Evolutionary conservation across 331 rosid genomes (phyloP).

Genomic region (Dryas integrifolia): DNA sequence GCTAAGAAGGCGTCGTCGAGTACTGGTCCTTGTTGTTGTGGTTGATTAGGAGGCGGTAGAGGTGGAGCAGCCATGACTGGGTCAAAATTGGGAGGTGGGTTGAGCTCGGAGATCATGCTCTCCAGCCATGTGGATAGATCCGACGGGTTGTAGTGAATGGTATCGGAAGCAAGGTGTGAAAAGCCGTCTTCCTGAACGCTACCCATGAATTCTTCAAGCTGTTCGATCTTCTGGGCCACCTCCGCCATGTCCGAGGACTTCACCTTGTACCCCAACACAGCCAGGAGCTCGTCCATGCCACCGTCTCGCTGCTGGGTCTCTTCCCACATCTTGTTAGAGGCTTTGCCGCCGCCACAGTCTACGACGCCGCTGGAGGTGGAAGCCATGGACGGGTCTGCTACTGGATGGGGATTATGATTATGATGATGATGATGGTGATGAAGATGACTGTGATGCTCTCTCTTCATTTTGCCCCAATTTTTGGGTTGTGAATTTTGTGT

Average conservation of each 20-base stretch:
- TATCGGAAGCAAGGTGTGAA: conserved; percentile 53
- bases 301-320: conserved; percentile 41
- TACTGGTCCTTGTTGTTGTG: background rate
- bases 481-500: background rate
- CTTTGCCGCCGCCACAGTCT: conserved; percentile 28
- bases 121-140: conserved; percentile 75
- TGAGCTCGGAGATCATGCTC: conserved; percentile 57
- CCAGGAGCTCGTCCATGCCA: conserved; percentile 81
- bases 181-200: conserved; percentile 47
- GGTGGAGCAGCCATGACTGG: conserved; percentile 14
- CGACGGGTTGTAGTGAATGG: conserved; percentile 74
- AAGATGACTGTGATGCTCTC: conserved; percentile 44
- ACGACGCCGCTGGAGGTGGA: conserved; percentile 30
- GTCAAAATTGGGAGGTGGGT: conserved; percentile 42
- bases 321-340: conserved; percentile 52
- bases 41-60: background rate
- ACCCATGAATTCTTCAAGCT: conserved; percentile 75
- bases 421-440: conserved; percentile 31
- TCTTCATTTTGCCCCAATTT: conserved; percentile 40
- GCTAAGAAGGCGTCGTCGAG: conserved; percentile 42
- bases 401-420: conserved; percentile 33
- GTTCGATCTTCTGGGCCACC: conserved; percentile 77
- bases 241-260: conserved; percentile 76
- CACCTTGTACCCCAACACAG: conserved; percentile 88
- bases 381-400: conserved; percentile 34